Conservation (phyloP, 495 filamentous ascomycete species). For the Lasiosphaeriaceae sp. region DNA sequence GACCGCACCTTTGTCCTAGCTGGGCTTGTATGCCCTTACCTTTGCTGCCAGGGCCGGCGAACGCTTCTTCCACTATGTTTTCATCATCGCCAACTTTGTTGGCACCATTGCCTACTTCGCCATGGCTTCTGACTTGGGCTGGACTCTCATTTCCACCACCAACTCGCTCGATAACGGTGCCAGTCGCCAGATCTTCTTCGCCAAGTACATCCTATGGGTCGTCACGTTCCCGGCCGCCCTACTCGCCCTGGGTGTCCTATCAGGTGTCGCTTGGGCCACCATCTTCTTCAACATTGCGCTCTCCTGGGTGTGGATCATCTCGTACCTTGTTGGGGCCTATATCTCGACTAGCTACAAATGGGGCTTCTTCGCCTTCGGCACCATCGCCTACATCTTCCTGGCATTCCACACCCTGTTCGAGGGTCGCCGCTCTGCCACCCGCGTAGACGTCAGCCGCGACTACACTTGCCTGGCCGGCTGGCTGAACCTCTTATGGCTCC, state of each 20-base stretch:
- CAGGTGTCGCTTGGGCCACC: slow-evolving; percentile 43
- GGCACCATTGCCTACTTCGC: slow-evolving; percentile 46
- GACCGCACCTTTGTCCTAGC: slow-evolving; percentile 2
- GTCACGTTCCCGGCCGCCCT: slow-evolving; percentile 40
- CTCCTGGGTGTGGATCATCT: slow-evolving; percentile 44
- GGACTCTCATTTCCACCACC: slow-evolving; percentile 26
- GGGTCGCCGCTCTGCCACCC: slow-evolving; percentile 27
- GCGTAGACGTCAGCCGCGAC: slow-evolving; percentile 35
- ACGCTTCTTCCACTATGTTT: slow-evolving; percentile 53
- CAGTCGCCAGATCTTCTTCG: slow-evolving; percentile 47
- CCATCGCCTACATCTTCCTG: slow-evolving; percentile 33
- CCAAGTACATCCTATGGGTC: slow-evolving; percentile 49
- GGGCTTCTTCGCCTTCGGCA: slow-evolving; percentile 48
- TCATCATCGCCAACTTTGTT: slow-evolving; percentile 43
- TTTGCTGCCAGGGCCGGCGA: slow-evolving; percentile 41
- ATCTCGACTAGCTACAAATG: slow-evolving; percentile 46
- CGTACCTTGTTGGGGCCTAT: slow-evolving; percentile 42
- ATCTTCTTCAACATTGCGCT: slow-evolving; percentile 42
- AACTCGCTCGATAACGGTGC: slow-evolving; percentile 19
- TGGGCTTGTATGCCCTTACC: slow-evolving; percentile 34
- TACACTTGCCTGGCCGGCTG: slow-evolving; percentile 38
- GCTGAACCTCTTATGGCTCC: slow-evolving; percentile 45
- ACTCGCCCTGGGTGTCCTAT: slow-evolving; percentile 41
- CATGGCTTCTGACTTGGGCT: slow-evolving; percentile 42
- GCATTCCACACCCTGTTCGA: slow-evolving; percentile 28